Percentiles rank a stretch among this genome's conserved stretches.
phyloP scores from a whole-genome alignment of 495 filamentous ascomycete genomes.

The Amorphotheca resinae region DNA sequence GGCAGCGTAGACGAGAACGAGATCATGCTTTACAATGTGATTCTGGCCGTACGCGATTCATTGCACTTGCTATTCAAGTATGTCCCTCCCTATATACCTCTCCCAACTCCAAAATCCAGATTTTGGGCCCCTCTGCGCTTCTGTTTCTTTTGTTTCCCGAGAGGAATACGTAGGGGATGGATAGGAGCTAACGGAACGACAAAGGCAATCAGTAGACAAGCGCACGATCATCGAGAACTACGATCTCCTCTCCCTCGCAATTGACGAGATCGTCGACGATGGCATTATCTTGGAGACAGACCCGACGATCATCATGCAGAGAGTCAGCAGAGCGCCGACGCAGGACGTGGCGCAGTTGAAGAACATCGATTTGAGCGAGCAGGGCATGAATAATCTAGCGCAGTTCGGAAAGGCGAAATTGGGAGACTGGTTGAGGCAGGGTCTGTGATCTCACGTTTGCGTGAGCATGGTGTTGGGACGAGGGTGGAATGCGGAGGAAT shows the following conservation, averaged over 20 bases:
- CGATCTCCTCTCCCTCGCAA: slow-evolving; percentile 77
- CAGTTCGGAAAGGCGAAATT: slow-evolving; percentile 90
- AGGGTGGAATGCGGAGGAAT: background rate
- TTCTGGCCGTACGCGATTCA: slow-evolving; percentile 77
- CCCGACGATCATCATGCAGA: slow-evolving; percentile 76
- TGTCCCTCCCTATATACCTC: slow-evolving; percentile 18
- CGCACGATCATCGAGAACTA: slow-evolving; percentile 97
- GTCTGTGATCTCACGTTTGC: slow-evolving; percentile 11
- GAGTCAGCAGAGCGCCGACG: slow-evolving; percentile 83
- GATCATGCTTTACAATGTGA: slow-evolving; percentile 86
- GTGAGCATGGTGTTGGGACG: background rate
- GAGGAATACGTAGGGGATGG: background rate
- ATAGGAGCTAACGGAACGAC: background rate
- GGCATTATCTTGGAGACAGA: slow-evolving; percentile 96
- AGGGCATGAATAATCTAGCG: slow-evolving; percentile 89
- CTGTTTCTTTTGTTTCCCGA: too few relatives aligned
- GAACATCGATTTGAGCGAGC: slow-evolving; percentile 89
- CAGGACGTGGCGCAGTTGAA: slow-evolving; percentile 81
- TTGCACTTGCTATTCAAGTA: slow-evolving; percentile 89
- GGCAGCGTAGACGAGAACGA: slow-evolving; percentile 91
- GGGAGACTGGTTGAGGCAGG: slow-evolving; percentile 79
- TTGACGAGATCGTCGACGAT: slow-evolving; percentile 94
- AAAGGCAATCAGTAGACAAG: slow-evolving; percentile 86
- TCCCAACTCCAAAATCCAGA: background rate
- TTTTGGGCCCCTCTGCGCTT: too few relatives aligned